These are phyloP conservation scores for Butyriboletus appendiculatus DNA, from an alignment of 1,284 basidiomycete species.

Conservation along the genomic window DNA sequence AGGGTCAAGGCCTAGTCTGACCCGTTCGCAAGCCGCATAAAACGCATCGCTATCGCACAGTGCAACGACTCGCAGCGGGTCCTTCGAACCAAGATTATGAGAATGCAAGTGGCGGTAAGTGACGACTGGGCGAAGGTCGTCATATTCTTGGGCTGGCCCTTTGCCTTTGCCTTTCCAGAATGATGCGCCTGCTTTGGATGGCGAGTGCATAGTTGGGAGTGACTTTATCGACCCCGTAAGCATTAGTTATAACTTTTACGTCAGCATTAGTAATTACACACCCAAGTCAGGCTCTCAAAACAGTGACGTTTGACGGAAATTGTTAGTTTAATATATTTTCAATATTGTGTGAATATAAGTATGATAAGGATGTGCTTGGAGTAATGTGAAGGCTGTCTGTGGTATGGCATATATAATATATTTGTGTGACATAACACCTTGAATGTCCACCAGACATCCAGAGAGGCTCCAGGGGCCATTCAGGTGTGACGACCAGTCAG, in stretches of 20 bases:
- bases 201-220: slow-evolving; percentile 15
- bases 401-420: no score
- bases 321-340: no score
- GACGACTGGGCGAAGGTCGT: slow-evolving; percentile 62
- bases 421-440: no score
- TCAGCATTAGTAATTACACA: not conserved
- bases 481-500: no score
- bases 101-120: slow-evolving; percentile 75
- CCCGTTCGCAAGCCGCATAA: slow-evolving; percentile 90
- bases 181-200: slow-evolving; percentile 15
- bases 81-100: slow-evolving; percentile 61
- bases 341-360: no score
- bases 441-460: no score
- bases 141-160: slow-evolving; percentile 46
- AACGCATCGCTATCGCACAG: slow-evolving; percentile 95
- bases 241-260: not conserved
- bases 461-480: no score
- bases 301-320: no score
- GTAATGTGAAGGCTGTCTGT: no score
- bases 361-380: no score
- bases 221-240: no score
- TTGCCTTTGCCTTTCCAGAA: slow-evolving; percentile 56
- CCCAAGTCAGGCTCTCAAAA: no score
- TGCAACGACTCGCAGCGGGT: slow-evolving; percentile 78
- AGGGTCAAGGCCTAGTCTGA: slow-evolving; percentile 74